Evolutionary conservation across 2,329 filamentous ascomycete species (phyloP).

Genomic region (Trichoderma sp.): DNA sequence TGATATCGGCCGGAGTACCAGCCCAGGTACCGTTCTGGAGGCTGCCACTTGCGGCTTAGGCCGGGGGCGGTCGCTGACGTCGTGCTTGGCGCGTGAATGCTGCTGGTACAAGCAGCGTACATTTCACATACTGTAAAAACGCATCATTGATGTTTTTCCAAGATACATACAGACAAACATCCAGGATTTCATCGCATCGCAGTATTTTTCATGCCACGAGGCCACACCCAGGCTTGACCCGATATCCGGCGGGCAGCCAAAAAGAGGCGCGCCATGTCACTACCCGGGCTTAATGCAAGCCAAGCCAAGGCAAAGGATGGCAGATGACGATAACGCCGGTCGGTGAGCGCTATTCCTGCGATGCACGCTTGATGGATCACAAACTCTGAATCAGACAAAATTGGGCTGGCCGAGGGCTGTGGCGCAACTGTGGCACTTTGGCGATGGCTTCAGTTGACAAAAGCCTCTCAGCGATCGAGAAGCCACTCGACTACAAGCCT

Average conservation of each 20-base stretch:
- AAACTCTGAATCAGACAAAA: neutral
- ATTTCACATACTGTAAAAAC: too few species aligned
- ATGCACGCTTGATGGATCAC: neutral
- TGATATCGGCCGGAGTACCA: slow-evolving; percentile 1
- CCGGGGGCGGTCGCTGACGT: neutral
- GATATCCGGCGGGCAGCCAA: neutral
- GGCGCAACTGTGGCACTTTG: neutral
- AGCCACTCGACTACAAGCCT: neutral
- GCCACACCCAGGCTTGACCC: neutral
- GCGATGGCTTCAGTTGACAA: neutral
- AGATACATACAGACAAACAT: too few species aligned
- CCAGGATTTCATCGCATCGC: neutral
- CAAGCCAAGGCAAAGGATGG: neutral
- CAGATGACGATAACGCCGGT: neutral
- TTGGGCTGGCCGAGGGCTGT: neutral
- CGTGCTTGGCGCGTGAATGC: neutral
- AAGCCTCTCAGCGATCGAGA: neutral
- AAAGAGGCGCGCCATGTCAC: neutral
- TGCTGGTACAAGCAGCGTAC: neutral
- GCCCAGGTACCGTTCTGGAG: neutral
- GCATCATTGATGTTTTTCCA: neutral
- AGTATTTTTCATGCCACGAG: neutral
- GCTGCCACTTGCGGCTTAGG: slow-evolving; percentile 10
- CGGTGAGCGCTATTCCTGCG: neutral
- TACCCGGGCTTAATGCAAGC: neutral